A percentile compares a stretch with the other conserved stretches of the same genome.
phyloP scores from a whole-genome alignment of 805 yeast species.

The Cyberlindnera sargentensis region DNA sequence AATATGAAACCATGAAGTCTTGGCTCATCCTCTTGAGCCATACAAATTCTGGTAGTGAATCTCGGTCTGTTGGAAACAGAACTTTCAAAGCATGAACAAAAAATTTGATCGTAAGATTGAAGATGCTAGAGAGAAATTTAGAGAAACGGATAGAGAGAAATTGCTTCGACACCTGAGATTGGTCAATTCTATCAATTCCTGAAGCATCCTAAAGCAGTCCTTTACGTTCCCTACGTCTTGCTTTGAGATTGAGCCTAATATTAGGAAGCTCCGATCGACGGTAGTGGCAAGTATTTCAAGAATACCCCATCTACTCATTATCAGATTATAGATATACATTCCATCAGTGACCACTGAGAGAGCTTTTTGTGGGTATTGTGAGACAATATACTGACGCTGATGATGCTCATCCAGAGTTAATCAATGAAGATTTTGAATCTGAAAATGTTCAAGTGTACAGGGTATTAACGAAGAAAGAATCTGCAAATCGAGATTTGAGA shows the following conservation, averaged over 20 bases:
- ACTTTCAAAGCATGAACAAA: slow-evolving; percentile 49
- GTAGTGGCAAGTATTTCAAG: slow-evolving; percentile 27
- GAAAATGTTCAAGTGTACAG: slow-evolving; percentile 20
- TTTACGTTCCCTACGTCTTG: slow-evolving; percentile 31
- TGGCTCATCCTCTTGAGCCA: slow-evolving; percentile 72
- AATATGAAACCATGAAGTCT: slow-evolving; percentile 43
- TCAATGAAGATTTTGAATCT: slow-evolving; percentile 11
- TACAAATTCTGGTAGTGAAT: slow-evolving; percentile 38
- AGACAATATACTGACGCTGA: not conserved
- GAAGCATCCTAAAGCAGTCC: slow-evolving; percentile 44
- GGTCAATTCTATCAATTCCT: slow-evolving; percentile 65
- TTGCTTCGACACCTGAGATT: slow-evolving; percentile 41
- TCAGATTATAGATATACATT: slow-evolving; percentile 34
- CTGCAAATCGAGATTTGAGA: slow-evolving; percentile 39
- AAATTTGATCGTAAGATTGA: slow-evolving; percentile 61
- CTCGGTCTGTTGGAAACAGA: not conserved
- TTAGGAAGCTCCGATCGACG: slow-evolving; percentile 5
- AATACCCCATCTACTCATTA: slow-evolving; percentile 58
- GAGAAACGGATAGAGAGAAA: slow-evolving; percentile 39
- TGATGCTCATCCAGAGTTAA: slow-evolving; percentile 9
- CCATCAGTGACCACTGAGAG: slow-evolving; percentile 20
- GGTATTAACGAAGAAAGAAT: slow-evolving; percentile 24
- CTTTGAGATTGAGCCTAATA: slow-evolving; percentile 5
- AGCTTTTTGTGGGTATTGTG: slow-evolving; percentile 23
- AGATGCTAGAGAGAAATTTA: slow-evolving; percentile 43